These are phyloP conservation scores for Hypoxylon sp. DNA, from an alignment of 2,329 filamentous ascomycete species.

Conservation along the genomic window DNA sequence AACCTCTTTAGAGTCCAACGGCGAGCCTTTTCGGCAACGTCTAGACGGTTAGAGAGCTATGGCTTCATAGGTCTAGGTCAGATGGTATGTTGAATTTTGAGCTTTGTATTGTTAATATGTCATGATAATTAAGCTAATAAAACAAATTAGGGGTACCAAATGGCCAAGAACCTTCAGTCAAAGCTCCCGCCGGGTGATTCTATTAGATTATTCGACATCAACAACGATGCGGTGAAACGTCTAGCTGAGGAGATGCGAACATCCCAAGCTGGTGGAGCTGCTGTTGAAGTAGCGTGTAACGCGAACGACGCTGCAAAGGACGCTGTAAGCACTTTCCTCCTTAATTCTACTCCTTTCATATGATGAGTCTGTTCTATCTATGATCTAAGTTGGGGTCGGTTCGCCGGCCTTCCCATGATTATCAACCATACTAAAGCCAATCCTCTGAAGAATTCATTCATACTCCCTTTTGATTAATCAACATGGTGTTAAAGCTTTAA, in stretches of 20 bases:
- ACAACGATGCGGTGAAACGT: constrained; percentile 62
- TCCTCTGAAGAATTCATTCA: constrained; percentile 72
- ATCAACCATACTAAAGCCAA: constrained; percentile 75
- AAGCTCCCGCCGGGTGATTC: constrained; percentile 67
- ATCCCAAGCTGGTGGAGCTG: constrained; percentile 61
- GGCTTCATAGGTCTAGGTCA: constrained; percentile 73
- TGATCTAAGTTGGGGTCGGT: constrained; percentile 82
- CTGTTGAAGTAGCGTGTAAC: constrained; percentile 61
- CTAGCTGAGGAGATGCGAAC: constrained; percentile 64
- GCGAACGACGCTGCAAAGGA: constrained; percentile 66
- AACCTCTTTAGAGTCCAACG: constrained; percentile 56
- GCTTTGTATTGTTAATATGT: neutral
- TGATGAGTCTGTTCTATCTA: constrained; percentile 64
- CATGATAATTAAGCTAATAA: constrained; percentile 22
- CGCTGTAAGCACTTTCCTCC: constrained; percentile 61
- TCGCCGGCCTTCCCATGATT: constrained; percentile 74
- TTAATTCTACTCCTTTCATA: constrained; percentile 45
- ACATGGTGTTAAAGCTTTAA: neutral
- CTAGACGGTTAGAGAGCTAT: constrained; percentile 66
- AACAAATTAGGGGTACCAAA: constrained; percentile 68
- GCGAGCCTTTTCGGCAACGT: constrained; percentile 66
- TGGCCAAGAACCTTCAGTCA: constrained; percentile 73
- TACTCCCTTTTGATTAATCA: constrained; percentile 24
- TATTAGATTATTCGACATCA: constrained; percentile 70
- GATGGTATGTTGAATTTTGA: constrained; percentile 64